Conservation (phyloP, 176 grass and related monocot genomes). For the Cenchrus americanus region DNA sequence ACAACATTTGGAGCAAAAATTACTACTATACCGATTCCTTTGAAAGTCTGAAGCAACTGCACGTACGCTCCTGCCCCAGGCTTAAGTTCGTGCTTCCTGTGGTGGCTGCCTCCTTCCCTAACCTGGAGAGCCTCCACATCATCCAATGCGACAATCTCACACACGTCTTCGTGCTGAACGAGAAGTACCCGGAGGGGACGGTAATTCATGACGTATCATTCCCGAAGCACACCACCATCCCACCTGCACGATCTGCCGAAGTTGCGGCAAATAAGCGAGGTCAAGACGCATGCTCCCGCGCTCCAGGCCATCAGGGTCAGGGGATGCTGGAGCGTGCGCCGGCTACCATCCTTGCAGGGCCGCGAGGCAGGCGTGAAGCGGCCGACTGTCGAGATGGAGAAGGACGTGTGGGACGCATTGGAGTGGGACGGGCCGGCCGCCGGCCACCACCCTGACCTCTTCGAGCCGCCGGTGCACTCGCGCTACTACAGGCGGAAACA, state of each 20-base stretch:
- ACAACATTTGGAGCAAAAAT: too few relatives aligned
- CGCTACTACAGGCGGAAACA: slow-evolving; percentile 12
- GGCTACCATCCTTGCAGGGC: background rate
- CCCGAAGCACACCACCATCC: slow-evolving; percentile 17
- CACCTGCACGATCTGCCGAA: slow-evolving; percentile 17
- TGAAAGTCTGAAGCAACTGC: too few relatives aligned
- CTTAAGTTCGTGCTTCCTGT: background rate
- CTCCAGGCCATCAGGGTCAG: slow-evolving; percentile 13
- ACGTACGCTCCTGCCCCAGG: background rate
- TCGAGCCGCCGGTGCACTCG: background rate
- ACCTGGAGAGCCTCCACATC: slow-evolving; percentile 32
- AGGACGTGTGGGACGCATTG: slow-evolving; percentile 38
- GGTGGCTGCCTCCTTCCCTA: background rate
- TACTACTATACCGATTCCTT: too few relatives aligned
- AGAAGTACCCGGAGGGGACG: rapidly evolving
- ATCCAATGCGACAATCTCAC: slow-evolving; percentile 21
- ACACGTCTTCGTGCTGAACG: background rate
- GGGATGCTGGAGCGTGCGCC: slow-evolving; percentile 15
- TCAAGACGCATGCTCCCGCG: background rate
- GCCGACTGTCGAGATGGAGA: background rate
- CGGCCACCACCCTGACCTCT: background rate
- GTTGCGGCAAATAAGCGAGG: slow-evolving; percentile 1
- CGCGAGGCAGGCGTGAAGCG: background rate
- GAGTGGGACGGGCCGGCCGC: slow-evolving; percentile 9
- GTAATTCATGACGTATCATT: rapidly evolving